Conservation (phyloP, 2,329 filamentous ascomycete species). For the Boeremia lycopersici region DNA sequence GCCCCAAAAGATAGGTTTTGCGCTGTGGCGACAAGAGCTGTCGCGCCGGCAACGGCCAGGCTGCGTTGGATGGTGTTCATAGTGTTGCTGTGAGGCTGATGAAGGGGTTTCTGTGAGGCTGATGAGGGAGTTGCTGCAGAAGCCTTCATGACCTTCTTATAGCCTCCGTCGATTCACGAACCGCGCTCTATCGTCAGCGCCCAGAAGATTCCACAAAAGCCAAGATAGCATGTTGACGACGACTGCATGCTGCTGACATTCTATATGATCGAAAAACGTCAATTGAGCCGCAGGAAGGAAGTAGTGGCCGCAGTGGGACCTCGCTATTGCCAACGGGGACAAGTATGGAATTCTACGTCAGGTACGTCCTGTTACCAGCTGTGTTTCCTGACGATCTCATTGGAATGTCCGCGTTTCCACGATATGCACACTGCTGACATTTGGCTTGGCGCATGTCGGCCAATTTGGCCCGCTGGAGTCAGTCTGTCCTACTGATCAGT, state of each 20-base stretch:
- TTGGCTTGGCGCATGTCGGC: background rate
- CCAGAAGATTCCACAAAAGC: background rate
- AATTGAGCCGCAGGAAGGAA: background rate
- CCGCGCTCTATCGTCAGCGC: no score
- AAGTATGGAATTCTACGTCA: background rate
- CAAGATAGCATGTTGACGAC: background rate
- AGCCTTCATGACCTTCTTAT: background rate
- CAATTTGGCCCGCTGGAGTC: no score
- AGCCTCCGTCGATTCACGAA: background rate
- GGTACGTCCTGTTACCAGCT: background rate
- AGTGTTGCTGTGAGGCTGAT: background rate
- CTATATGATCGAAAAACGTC: background rate
- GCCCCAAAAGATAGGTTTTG: slow-evolving; percentile 21
- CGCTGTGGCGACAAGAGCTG: background rate
- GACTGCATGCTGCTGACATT: background rate
- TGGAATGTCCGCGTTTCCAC: no score
- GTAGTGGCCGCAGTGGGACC: background rate
- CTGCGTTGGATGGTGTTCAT: background rate
- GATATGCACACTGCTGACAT: background rate
- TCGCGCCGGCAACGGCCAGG: background rate
- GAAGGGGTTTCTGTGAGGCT: background rate
- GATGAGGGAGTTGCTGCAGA: background rate
- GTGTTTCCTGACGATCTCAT: background rate
- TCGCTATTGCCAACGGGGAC: background rate
- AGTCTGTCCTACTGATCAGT: no score